Evolutionary conservation across 2,329 filamentous ascomycete species (phyloP), one percentile per base, ranked within the genome.

Genomic region (Apiospora rasikravindrae): DNA sequence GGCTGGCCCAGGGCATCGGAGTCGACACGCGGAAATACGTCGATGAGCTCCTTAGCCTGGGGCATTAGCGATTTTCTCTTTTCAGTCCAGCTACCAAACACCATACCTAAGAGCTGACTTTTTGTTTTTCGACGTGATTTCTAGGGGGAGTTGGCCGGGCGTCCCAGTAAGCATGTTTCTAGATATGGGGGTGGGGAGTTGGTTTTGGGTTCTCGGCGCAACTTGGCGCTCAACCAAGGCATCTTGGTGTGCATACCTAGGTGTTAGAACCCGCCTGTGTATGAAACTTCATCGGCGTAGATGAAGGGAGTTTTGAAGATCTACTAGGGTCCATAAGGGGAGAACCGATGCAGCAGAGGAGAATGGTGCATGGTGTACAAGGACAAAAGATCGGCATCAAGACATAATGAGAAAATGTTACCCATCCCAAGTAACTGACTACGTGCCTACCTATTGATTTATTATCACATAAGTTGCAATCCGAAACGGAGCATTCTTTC

Each of bases 11-110:
- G 77, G 93, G 93, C 0, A 94, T 95, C 74, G 93, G 93, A 0
- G 87, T 95, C 45, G 93, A 95, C 84, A 94, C 93, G 42, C 88
- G 91, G 80, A 88, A 88, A 78, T 95, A 95, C 80, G 89, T 95
- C 4, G 93, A 95, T 80, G 90, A 90, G 1, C 79, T 95, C 71
- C 82, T 95, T 80, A 93, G 87, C 77, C 80, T 94, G 78, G 73
- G 47, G 6, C 68, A 44, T 10, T 69, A 40, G 29, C 29, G 57
- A 10, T 45, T 16, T 22, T 45, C 4, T 37, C 26, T 22, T 14
- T 33, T 22, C 53, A 29, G 29, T 11, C 16, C 33, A 22, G 8
- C 7, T 11, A 22, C 26, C 3, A 33, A 22, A 37, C 16, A 11
- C 16, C n/a, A 16, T 14, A n/a, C 29, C 7, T n/a, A 61, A 33